Conservation (phyloP, 345 rosid species). For the Salix udensis region DNA sequence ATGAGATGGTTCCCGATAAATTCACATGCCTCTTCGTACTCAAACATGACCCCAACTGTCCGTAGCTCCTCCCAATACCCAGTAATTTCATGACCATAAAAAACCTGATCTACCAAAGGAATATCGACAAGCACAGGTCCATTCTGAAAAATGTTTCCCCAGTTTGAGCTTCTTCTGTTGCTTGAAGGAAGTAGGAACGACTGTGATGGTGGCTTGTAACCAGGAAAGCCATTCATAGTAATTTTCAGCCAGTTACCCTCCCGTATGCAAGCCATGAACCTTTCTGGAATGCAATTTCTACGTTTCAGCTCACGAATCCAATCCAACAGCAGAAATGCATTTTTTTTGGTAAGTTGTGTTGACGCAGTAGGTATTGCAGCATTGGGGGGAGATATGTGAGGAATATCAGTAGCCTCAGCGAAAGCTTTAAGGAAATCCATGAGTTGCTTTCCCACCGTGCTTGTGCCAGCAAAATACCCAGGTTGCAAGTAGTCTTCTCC, state of each 20-base stretch:
- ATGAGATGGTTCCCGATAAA: constrained; percentile 55
- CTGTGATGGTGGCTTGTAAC: constrained; percentile 52
- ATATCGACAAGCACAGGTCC: constrained; percentile 53
- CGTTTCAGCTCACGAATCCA: constrained; percentile 39
- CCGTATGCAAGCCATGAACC: constrained; percentile 46
- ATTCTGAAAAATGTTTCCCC: constrained; percentile 59
- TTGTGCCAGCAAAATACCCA: constrained; percentile 35
- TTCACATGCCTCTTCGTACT: constrained; percentile 49
- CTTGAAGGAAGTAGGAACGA: constrained; percentile 43
- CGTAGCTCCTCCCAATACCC: constrained; percentile 42
- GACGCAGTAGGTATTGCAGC: constrained; percentile 46
- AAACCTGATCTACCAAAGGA: constrained; percentile 56
- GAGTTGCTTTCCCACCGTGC: constrained; percentile 31
- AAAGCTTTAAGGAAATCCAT: constrained; percentile 34
- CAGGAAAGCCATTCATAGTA: constrained; percentile 39
- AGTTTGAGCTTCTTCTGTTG: constrained; percentile 18
- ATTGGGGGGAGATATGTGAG: constrained; percentile 52
- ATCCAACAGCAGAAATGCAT: constrained; percentile 51
- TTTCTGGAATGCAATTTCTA: constrained; percentile 25
- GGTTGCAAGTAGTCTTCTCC: constrained; percentile 45
- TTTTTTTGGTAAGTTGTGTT: constrained; percentile 45
- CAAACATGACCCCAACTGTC: constrained; percentile 56
- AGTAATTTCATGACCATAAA: constrained; percentile 43
- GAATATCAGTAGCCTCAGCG: constrained; percentile 46
- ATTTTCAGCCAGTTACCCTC: constrained; percentile 62